Evolutionary conservation across 2,329 filamentous ascomycete species (phyloP).

Genomic region (Reticulascus tulasneorum): DNA sequence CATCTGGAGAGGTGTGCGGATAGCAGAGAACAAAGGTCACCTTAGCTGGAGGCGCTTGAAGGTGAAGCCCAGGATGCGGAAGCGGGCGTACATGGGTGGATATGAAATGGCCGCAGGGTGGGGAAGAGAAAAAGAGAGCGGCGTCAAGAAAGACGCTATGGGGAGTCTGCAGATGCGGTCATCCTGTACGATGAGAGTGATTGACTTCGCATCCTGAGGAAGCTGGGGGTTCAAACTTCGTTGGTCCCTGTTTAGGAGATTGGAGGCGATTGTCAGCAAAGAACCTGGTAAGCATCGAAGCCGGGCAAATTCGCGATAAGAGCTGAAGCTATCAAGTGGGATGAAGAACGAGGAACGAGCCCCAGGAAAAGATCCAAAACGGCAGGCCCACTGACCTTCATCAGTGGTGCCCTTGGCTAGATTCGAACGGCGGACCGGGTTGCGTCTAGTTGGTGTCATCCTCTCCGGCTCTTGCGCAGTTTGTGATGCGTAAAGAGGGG

Average conservation of each 20-base stretch:
- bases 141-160: slow-evolving; percentile 7
- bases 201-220: slow-evolving; percentile 4
- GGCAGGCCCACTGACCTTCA: background rate
- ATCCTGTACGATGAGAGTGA: slow-evolving; percentile 11
- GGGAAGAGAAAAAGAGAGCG: slow-evolving; percentile 4
- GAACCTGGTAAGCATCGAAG: slow-evolving; percentile 5
- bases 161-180: slow-evolving; percentile 12
- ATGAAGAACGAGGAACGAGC: slow-evolving; percentile 7
- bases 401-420: no score
- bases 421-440: no score
- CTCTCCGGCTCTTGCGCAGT: no score
- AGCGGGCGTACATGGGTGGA: slow-evolving; percentile 8
- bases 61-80: slow-evolving; percentile 8
- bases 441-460: no score
- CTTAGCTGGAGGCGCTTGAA: slow-evolving; percentile 7
- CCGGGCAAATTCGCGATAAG: slow-evolving; percentile 11
- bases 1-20: slow-evolving; percentile 7
- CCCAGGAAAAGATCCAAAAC: slow-evolving; percentile 1
- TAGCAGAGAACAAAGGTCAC: slow-evolving; percentile 4
- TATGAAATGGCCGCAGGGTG: slow-evolving; percentile 6
- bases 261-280: slow-evolving; percentile 10
- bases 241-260: slow-evolving; percentile 2
- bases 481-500: no score
- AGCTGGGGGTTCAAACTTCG: slow-evolving; percentile 1
- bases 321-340: slow-evolving; percentile 8